Evolutionary conservation across 768 basidiomycete genomes (phyloP).

Genomic region (Lactarius sanguifluus): DNA sequence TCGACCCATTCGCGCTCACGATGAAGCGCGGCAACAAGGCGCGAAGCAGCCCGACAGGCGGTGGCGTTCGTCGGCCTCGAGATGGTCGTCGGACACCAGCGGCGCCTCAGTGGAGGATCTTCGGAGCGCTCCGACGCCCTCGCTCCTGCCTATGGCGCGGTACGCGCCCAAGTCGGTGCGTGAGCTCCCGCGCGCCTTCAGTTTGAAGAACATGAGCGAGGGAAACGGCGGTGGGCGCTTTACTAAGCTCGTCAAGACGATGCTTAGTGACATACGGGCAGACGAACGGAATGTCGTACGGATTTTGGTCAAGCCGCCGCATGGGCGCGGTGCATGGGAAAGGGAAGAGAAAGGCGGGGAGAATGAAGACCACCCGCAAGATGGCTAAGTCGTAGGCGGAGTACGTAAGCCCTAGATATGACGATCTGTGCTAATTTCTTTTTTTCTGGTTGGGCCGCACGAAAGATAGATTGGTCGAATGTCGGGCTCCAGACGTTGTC

Average conservation of each 20-base stretch:
- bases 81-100: slow-evolving; percentile 60
- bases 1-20: slow-evolving; percentile 52
- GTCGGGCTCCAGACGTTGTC: slow-evolving; percentile 85
- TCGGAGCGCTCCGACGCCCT: slow-evolving; percentile 54
- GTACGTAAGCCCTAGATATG: too few relatives aligned
- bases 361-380: slow-evolving; percentile 37
- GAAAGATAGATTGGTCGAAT: not conserved
- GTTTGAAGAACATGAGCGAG: slow-evolving; percentile 73
- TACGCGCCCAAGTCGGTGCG: too few relatives aligned
- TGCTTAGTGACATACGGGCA: slow-evolving; percentile 46
- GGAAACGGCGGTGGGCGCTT: slow-evolving; percentile 70
- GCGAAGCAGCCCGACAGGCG: slow-evolving; percentile 46
- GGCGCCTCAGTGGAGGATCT: slow-evolving; percentile 60
- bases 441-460: too few relatives aligned
- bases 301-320: too few relatives aligned
- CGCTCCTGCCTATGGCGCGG: slow-evolving; percentile 78
- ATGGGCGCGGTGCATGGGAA: too few relatives aligned
- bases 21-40: slow-evolving; percentile 64
- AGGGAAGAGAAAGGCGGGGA: slow-evolving; percentile 22
- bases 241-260: slow-evolving; percentile 72
- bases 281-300: too few relatives aligned
- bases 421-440: too few relatives aligned
- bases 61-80: slow-evolving; percentile 37
- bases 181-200: slow-evolving; percentile 69
- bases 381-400: too few relatives aligned